A percentile compares a stretch with the other conserved stretches of the same genome.
Conservation (phyloP, 129 eudicot species). For the Smallanthus sonchifolius region DNA sequence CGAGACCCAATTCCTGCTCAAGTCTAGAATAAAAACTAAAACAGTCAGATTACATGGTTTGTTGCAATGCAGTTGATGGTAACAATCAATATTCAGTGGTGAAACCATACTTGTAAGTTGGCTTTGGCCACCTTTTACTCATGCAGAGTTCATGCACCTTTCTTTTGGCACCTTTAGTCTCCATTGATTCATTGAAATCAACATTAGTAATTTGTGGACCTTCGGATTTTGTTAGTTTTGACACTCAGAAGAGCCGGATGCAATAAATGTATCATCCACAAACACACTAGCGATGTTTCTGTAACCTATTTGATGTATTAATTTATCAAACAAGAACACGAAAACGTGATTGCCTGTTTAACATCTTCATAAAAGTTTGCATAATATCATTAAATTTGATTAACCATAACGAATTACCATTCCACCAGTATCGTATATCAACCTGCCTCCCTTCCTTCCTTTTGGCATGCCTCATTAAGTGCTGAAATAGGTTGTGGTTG, state of each 20-base stretch:
- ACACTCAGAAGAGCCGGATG: conserved; percentile 55
- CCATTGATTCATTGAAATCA: conserved; percentile 24
- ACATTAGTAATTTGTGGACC: not conserved
- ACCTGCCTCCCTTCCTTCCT: too few species aligned
- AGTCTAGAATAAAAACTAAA: conserved; percentile 29
- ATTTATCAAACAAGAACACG: too few species aligned
- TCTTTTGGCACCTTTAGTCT: conserved; percentile 62
- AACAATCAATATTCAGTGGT: not conserved
- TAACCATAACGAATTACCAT: too few species aligned
- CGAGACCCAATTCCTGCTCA: conserved; percentile 41
- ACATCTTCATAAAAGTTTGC: too few species aligned
- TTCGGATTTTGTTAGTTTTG: conserved; percentile 17
- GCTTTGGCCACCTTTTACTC: conserved; percentile 68
- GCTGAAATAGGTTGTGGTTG: too few species aligned
- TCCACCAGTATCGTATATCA: too few species aligned
- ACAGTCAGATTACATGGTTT: not conserved
- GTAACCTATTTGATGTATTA: conserved; percentile 25
- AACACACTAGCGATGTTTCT: conserved; percentile 48
- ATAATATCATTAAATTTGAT: too few species aligned
- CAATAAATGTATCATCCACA: conserved; percentile 56
- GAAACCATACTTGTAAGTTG: conserved; percentile 67
- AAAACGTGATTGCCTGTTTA: too few species aligned
- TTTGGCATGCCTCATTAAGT: too few species aligned
- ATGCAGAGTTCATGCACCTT: conserved; percentile 59
- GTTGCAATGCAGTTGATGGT: not conserved